Evolutionary conservation across 2,329 filamentous ascomycete genomes (phyloP), one percentile per base, ranked within the genome.

Genomic region (Claviceps fusiformis): DNA sequence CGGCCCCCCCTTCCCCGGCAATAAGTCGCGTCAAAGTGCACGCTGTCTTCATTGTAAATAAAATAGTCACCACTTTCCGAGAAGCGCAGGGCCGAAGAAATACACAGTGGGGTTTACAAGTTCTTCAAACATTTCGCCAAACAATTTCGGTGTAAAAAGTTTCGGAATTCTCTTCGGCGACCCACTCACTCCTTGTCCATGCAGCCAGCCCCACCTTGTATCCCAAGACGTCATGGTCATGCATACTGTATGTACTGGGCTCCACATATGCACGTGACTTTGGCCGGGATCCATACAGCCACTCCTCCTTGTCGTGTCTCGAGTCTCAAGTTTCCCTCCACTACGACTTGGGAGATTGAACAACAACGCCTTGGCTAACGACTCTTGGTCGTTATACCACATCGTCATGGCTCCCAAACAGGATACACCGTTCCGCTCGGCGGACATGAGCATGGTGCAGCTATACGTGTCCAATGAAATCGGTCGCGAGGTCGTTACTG

Each of bases 401-500:
- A 62, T 65, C 66, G 60, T 59, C 65, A 86, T 86, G 83, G 81
- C 81, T 72, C 76, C 79, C 62, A 73, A 76, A 70, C 75, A 89
- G 75, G 90, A 97, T 76, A 95, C 91, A 73, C 88, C 96, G 78
- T 97, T 98, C 85, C 92, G 95, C 81, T 98, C 93, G 70, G 89
- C 90, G 88, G 89, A 96, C 74, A 98, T 98, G 93, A 96, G 90
- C 80, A 86, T 98, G 86, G 95, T 95, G 68, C 93, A 98, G 84
- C 86, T 98, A 67, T 98, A 97, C 75, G 95, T 98, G 67, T 89
- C 93, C 67, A 97, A 96, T 70, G 93, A 98, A 79, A 97, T 98
- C 64, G 92, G 93, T 64, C 85, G 93, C 68, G 95, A 98, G 76
- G 92, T 96, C 65, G 91, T 97, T 60, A 95, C 91, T 68, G 92